A percentile compares a stretch with the other conserved stretches of the same genome.
phyloP scores from a whole-genome alignment of 176 grass and related monocot species.

The Zoysia pacifica region DNA sequence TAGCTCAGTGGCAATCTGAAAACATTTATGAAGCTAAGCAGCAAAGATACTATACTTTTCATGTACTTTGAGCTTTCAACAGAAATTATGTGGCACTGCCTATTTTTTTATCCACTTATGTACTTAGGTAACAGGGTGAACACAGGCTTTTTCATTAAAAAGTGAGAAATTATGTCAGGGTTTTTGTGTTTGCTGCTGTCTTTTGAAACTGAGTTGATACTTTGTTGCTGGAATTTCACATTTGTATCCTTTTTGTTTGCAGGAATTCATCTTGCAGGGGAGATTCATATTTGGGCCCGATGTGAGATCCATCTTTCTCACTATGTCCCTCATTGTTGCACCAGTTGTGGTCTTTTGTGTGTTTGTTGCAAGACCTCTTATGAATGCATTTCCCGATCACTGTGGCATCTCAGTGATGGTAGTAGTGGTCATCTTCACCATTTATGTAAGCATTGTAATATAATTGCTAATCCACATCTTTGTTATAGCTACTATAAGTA shows the following conservation, averaged over 20 bases:
- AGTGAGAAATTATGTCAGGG: no score
- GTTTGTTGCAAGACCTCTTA: constrained; percentile 78
- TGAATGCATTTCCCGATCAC: constrained; percentile 73
- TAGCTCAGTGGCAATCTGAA: not conserved
- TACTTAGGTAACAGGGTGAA: not conserved
- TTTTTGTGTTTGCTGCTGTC: no score
- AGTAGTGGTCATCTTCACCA: constrained; percentile 79
- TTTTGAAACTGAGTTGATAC: no score
- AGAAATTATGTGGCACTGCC: not conserved
- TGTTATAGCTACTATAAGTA: not conserved
- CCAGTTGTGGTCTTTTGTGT: constrained; percentile 78
- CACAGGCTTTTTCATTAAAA: not conserved
- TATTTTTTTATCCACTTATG: not conserved
- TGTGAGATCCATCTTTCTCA: constrained; percentile 90
- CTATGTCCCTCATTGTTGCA: constrained; percentile 81
- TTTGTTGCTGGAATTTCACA: not conserved
- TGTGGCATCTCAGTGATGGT: constrained; percentile 81
- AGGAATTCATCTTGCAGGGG: constrained; percentile 93
- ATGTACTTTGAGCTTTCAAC: not conserved
- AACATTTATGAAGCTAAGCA: not conserved
- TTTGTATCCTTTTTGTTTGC: constrained; percentile 31
- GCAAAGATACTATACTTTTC: not conserved
- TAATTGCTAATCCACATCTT: not conserved
- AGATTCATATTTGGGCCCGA: constrained; percentile 99
- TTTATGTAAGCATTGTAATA: constrained; percentile 74